Percentiles rank a stretch among this genome's conserved stretches.
Conservation (phyloP, 805 yeast genomes). For the Candida ficus region DNA sequence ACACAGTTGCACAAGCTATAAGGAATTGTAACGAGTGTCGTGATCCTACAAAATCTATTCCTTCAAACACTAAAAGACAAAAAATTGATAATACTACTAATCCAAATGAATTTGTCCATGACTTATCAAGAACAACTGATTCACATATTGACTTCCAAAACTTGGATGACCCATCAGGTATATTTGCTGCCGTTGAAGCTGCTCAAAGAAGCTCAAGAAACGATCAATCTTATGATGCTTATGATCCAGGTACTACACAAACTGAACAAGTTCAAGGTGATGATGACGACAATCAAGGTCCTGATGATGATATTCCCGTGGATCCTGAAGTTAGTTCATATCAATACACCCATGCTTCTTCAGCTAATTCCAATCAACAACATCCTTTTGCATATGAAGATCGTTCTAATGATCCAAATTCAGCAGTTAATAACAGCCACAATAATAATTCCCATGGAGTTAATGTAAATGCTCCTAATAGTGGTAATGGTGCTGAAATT, state of each 20-base stretch:
- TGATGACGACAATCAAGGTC: conserved; percentile 1
- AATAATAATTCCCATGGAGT: not conserved
- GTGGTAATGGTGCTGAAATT: conserved; percentile 46
- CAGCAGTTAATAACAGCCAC: too few species aligned
- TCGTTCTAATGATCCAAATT: conserved; percentile 1
- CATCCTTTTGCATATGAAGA: conserved; percentile 2
- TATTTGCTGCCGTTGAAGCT: conserved; percentile 56
- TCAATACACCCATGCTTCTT: not conserved
- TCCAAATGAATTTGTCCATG: conserved; percentile 13
- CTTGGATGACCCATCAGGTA: conserved; percentile 22
- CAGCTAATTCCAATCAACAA: conserved; percentile 1
- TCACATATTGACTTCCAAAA: conserved; percentile 18
- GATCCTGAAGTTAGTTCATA: conserved; percentile 46
- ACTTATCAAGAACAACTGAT: conserved; percentile 13
- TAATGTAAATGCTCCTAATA: conserved; percentile 12
- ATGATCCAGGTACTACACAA: conserved; percentile 1
- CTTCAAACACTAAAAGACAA: not conserved
- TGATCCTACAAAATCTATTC: conserved; percentile 18
- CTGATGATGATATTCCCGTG: conserved; percentile 40
- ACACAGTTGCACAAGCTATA: conserved; percentile 76
- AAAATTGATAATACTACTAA: conserved; percentile 1
- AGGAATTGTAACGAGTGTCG: conserved; percentile 68
- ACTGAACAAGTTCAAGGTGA: conserved; percentile 3
- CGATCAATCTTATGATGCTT: conserved; percentile 1
- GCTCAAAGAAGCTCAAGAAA: conserved; percentile 32